phyloP scores from a whole-genome alignment of 148 eudicot species.

The Rheum nobile region DNA sequence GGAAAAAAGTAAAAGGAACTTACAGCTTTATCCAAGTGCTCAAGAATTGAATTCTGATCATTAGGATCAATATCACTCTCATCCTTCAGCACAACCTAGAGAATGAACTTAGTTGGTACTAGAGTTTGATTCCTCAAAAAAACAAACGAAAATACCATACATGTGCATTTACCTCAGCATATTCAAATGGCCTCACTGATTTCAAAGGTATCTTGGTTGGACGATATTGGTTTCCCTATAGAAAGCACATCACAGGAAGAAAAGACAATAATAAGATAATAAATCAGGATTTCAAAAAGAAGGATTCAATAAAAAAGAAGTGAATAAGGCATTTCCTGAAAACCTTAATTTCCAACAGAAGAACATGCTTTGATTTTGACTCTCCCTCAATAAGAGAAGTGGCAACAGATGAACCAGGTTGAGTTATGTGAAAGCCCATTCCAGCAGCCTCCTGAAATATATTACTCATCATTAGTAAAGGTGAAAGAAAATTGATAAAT shows the following conservation, averaged over 20 bases:
- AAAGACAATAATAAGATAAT: background rate
- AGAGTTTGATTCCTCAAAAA: conserved; percentile 7
- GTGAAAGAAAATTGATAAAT: background rate
- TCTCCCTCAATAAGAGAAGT: conserved; percentile 97
- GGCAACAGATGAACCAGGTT: conserved; percentile 99
- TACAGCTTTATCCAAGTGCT: conserved; percentile 92
- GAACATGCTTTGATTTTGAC: conserved; percentile 90
- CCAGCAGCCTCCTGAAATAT: conserved; percentile 82
- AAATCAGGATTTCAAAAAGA: background rate
- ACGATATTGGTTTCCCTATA: conserved; percentile 96
- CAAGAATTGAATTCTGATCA: conserved; percentile 88
- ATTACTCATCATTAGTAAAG: conserved; percentile 5
- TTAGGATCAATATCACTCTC: conserved; percentile 72
- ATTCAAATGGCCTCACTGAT: conserved; percentile 92
- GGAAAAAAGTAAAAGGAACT: conserved; percentile 8
- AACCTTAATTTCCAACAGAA: conserved; percentile 92
- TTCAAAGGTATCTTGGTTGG: conserved; percentile 93
- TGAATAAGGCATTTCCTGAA: background rate
- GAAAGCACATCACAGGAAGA: background rate
- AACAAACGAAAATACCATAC: conserved; percentile 1
- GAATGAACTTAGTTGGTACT: conserved; percentile 8
- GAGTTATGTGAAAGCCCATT: conserved; percentile 98
- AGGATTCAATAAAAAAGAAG: background rate
- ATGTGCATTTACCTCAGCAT: conserved; percentile 61
- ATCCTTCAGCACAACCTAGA: conserved; percentile 79